Base-by-base conservation (phyloP, 805 yeast species). In the Ogataea pignaliae region DNA sequence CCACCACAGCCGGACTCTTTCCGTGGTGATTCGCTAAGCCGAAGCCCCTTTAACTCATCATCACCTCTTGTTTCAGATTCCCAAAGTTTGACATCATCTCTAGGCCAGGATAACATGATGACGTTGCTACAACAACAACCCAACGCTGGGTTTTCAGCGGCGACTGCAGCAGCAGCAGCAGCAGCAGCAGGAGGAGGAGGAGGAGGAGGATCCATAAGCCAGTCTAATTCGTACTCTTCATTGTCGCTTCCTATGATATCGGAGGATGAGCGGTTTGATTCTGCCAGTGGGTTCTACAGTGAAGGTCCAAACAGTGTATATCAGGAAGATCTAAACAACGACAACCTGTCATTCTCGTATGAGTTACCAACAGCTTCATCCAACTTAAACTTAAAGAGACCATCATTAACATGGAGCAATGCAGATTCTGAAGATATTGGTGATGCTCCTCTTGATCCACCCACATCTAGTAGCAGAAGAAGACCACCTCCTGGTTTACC, bases 221-320 rank as follows among this genome's bases (percentile, higher is more conserved):
- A 40, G 15, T 48, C 52, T 29, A 47, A 45, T 29, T 53, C 57
- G 12, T 40, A 35, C 29, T 53, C 57, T 1, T 53, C 57, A 5
- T 46, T 50, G 12, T 47, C 52, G 2, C 37, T 53, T 13, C 57
- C 57, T 3, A 48, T 48, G 48, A 53, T 50, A 3, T 53, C 57
- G 2, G 57, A 53, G 37, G 57, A 53, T 37, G 57, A 53, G 35
- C 16, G 14, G 10, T 34, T 37, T 16, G 45, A 42, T 11, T 21
- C 10, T 10, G 34, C 18, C 11, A 21, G 34, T 15, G 36, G 34
- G 4, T 43, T 39, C 14, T 34, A 28, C 29, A 37, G 11, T n/a
- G 36, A 14, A 34, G 36, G 14, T 30, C 13, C 36, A 12, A 12
- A 35, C 26, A 21, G 26, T 21, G 26, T 21, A 12, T 12, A 33